Evolutionary conservation across 306 rosid species (phyloP).

Genomic region (Morella rubra): DNA sequence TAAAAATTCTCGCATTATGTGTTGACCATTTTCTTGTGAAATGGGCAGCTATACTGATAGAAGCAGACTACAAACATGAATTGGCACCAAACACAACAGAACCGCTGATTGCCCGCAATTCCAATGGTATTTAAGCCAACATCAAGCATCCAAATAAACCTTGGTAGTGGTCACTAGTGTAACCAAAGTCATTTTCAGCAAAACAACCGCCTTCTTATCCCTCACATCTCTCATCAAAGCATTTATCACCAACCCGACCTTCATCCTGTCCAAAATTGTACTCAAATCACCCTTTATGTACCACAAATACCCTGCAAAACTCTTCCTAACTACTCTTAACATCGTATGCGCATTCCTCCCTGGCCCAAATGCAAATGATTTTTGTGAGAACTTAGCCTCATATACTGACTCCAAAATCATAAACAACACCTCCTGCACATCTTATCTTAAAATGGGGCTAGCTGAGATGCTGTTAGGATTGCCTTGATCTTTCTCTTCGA

Average conservation of each 20-base stretch:
- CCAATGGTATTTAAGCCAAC: too few relatives aligned
- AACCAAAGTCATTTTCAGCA: slow-evolving; percentile 67
- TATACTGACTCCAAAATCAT: slow-evolving; percentile 85
- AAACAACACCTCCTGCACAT: slow-evolving; percentile 81
- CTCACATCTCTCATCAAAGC: slow-evolving; percentile 88
- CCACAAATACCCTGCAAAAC: slow-evolving; percentile 86
- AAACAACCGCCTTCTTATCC: slow-evolving; percentile 77
- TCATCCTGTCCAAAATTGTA: slow-evolving; percentile 76
- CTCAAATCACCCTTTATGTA: slow-evolving; percentile 84
- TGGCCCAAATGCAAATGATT: slow-evolving; percentile 71
- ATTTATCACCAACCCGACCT: slow-evolving; percentile 70
- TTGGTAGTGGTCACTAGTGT: slow-evolving; percentile 60
- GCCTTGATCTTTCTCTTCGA: slow-evolving; percentile 75
- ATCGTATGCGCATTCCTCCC: slow-evolving; percentile 80
- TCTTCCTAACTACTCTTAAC: slow-evolving; percentile 75
- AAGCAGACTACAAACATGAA: too few relatives aligned
- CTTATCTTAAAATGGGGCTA: slow-evolving; percentile 77
- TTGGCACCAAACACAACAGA: too few relatives aligned
- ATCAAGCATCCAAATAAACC: too few relatives aligned
- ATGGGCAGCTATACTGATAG: too few relatives aligned
- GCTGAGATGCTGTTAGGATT: slow-evolving; percentile 71
- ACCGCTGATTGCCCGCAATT: too few relatives aligned
- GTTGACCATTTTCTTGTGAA: too few relatives aligned
- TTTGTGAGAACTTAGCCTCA: slow-evolving; percentile 68
- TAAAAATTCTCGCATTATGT: too few relatives aligned